Percentiles rank a stretch among this genome's conserved stretches.
Conservation (phyloP, 2,329 filamentous ascomycete species). For the Phoma sp. region DNA sequence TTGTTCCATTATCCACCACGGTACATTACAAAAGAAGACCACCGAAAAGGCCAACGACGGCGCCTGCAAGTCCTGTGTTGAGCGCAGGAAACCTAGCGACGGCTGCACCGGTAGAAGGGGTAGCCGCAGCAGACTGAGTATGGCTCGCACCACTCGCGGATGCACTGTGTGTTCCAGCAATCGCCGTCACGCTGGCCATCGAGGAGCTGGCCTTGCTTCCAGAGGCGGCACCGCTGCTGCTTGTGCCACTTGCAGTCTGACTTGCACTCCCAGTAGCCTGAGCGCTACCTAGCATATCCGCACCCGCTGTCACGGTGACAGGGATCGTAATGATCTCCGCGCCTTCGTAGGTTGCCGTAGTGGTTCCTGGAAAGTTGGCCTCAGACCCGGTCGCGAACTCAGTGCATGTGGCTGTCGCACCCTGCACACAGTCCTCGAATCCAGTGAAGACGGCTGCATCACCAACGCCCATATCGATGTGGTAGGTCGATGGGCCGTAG, state of each 20-base stretch:
- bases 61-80: conserved; percentile 11
- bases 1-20: neutral
- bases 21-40: neutral
- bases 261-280: conserved; percentile 8
- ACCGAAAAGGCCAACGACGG: conserved; percentile 8
- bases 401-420: conserved; percentile 25
- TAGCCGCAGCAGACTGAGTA: conserved; percentile 4
- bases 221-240: conserved; percentile 1
- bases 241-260: conserved; percentile 4
- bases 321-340: conserved; percentile 6
- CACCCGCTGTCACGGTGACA: conserved; percentile 24
- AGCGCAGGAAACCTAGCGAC: conserved; percentile 8
- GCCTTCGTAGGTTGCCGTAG: conserved; percentile 24
- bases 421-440: conserved; percentile 25
- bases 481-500: conserved; percentile 28
- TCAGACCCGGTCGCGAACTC: conserved; percentile 28
- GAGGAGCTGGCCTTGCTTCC: conserved; percentile 9
- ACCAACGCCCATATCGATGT: conserved; percentile 27
- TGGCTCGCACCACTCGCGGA: neutral
- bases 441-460: conserved; percentile 23
- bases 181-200: conserved; percentile 4
- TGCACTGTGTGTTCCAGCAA: neutral
- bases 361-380: conserved; percentile 34
- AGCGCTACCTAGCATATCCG: conserved; percentile 20
- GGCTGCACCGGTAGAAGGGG: conserved; percentile 16